Evolutionary conservation across 2,329 filamentous ascomycete species (phyloP).

Genomic region (Aspergillus transmontanensis): DNA sequence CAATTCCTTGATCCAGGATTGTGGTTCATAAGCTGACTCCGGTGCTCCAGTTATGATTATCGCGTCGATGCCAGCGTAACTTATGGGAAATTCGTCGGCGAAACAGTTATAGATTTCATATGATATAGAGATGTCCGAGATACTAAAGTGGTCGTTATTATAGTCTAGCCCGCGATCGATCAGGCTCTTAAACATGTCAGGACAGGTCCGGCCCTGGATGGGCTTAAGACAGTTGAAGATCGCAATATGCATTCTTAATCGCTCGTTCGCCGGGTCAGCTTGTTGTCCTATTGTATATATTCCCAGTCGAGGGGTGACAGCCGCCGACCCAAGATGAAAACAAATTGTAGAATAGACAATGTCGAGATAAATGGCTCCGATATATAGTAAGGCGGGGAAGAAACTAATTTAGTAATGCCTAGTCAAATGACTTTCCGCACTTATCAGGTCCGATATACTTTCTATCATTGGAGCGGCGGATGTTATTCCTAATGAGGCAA

Average conservation of each 20-base stretch:
- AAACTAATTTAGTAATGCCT: background rate
- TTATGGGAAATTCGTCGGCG: background rate
- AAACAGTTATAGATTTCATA: background rate
- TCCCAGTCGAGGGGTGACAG: background rate
- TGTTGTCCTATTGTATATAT: background rate
- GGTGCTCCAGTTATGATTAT: background rate
- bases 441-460: too few species aligned
- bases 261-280: too few species aligned
- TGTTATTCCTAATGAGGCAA: too few species aligned
- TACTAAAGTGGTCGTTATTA: background rate
- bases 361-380: background rate
- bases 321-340: fast-evolving
- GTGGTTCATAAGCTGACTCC: background rate
- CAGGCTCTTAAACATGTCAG: background rate
- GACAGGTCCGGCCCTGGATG: background rate
- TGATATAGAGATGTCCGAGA: background rate
- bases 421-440: too few species aligned
- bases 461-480: too few species aligned
- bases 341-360: background rate
- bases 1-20: background rate
- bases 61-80: background rate
- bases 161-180: background rate
- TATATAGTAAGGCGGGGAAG: background rate
- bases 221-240: background rate
- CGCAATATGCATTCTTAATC: background rate